A percentile compares a stretch with the other conserved stretches of the same genome.
Conservation (phyloP, 2,329 filamentous ascomycete genomes). For the Exutisphaerella laricina region DNA sequence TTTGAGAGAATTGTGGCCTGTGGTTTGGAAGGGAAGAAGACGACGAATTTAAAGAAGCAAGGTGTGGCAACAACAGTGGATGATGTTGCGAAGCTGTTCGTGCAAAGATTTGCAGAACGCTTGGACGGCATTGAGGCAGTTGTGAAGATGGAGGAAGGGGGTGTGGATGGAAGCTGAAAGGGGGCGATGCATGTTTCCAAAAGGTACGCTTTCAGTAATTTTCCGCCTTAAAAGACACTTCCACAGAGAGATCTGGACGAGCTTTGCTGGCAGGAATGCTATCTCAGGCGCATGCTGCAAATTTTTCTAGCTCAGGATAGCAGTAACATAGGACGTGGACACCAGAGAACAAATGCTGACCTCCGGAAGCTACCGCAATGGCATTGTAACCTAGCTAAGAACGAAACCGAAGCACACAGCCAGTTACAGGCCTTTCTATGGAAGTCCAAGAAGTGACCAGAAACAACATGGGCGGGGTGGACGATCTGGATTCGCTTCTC, state of each 20-base stretch:
- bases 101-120: constrained; percentile 34
- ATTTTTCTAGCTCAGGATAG: no score
- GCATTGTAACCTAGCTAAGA: background rate
- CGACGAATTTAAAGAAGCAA: constrained; percentile 62
- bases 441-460: no score
- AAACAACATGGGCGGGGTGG: no score
- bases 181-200: background rate
- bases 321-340: no score
- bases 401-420: background rate
- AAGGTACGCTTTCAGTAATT: no score
- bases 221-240: no score
- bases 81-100: constrained; percentile 39
- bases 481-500: no score
- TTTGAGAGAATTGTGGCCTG: constrained; percentile 79
- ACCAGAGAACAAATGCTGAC: constrained; percentile 4
- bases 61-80: constrained; percentile 31
- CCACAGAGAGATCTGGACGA: no score
- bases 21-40: constrained; percentile 71
- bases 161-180: background rate
- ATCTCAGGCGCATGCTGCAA: no score
- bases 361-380: background rate
- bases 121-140: constrained; percentile 26
- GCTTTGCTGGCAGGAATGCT: no score
- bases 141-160: constrained; percentile 16
- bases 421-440: no score